Percentiles rank a stretch among this genome's conserved stretches.
Conservation (phyloP, 129 eudicot species). For the Rutidosis leptorrhynchoides region DNA sequence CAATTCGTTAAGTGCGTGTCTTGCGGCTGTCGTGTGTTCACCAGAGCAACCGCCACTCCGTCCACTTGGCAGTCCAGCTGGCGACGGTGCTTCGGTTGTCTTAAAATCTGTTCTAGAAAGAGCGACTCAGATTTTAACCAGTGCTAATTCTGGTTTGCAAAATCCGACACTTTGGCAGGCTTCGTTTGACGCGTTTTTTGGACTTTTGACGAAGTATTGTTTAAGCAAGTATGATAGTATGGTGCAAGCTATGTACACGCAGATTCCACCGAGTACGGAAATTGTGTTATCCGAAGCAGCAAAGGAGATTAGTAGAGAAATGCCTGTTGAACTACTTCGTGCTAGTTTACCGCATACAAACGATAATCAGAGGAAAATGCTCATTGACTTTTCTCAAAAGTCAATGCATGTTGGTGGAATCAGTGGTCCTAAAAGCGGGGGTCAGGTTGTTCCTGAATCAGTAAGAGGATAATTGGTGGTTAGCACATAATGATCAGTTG, state of each 20-base stretch:
- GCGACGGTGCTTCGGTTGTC: slow-evolving; percentile 79
- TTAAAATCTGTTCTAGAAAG: slow-evolving; percentile 72
- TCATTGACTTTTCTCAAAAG: slow-evolving; percentile 69
- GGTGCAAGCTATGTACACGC: slow-evolving; percentile 64
- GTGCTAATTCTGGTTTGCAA: slow-evolving; percentile 38
- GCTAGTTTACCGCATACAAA: slow-evolving; percentile 94
- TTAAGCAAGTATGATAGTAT: slow-evolving; percentile 74
- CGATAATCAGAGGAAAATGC: slow-evolving; percentile 69
- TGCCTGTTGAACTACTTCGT: slow-evolving; percentile 94
- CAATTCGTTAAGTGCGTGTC: slow-evolving; percentile 81
- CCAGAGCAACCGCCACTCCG: slow-evolving; percentile 97
- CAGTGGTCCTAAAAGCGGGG: slow-evolving; percentile 61
- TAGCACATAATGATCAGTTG: neutral
- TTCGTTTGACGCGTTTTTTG: slow-evolving; percentile 82
- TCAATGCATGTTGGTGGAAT: slow-evolving; percentile 75
- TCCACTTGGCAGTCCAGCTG: slow-evolving; percentile 83
- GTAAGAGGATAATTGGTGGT: slow-evolving; percentile 50
- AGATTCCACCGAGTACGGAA: slow-evolving; percentile 42
- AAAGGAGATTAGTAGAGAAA: slow-evolving; percentile 64
- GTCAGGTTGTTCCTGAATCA: slow-evolving; percentile 67
- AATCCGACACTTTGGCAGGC: slow-evolving; percentile 93
- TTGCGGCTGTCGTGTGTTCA: slow-evolving; percentile 96
- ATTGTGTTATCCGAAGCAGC: slow-evolving; percentile 60
- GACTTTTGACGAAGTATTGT: slow-evolving; percentile 81
- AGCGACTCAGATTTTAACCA: slow-evolving; percentile 48